Conservation (phyloP, 768 basidiomycete species). For the Mycena rosella region DNA sequence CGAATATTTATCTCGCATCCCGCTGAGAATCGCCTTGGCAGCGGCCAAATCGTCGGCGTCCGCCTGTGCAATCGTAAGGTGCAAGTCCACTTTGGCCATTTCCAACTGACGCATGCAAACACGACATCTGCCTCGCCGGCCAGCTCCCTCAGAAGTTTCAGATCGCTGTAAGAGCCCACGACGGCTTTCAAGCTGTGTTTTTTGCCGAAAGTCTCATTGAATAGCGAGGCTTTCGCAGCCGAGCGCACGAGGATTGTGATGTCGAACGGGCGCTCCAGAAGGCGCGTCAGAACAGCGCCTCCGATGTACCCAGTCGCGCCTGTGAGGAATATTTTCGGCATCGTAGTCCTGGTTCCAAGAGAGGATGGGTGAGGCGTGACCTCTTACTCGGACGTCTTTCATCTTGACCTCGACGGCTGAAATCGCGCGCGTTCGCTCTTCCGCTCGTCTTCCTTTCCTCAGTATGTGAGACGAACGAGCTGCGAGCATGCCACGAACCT, state of each 20-base stretch:
- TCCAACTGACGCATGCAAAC: conserved; percentile 53
- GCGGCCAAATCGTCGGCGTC: conserved; percentile 55
- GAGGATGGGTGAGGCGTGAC: no score
- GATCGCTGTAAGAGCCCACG: conserved; percentile 57
- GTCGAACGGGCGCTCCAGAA: conserved; percentile 54
- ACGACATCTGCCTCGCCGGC: conserved; percentile 62
- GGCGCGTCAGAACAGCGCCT: conserved; percentile 64
- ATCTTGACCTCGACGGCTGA: no score
- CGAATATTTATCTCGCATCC: conserved; percentile 51
- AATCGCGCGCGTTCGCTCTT: no score
- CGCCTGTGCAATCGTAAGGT: conserved; percentile 42
- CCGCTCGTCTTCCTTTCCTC: no score
- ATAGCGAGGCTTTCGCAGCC: conserved; percentile 51
- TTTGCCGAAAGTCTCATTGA: conserved; percentile 37
- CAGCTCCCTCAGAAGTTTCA: conserved; percentile 50
- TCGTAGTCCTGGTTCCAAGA: not conserved
- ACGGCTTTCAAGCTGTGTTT: conserved; percentile 48
- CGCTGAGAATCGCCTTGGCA: conserved; percentile 54
- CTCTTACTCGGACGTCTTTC: no score
- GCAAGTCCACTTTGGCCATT: not conserved
- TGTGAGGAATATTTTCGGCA: conserved; percentile 56
- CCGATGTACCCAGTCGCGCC: conserved; percentile 72
- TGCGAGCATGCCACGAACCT: no score
- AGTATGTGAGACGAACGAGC: no score
- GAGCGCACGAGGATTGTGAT: conserved; percentile 62